These are phyloP conservation scores for Ascochyta koolunga DNA, from an alignment of 2,329 filamentous ascomycete species.

Conservation along the genomic window DNA sequence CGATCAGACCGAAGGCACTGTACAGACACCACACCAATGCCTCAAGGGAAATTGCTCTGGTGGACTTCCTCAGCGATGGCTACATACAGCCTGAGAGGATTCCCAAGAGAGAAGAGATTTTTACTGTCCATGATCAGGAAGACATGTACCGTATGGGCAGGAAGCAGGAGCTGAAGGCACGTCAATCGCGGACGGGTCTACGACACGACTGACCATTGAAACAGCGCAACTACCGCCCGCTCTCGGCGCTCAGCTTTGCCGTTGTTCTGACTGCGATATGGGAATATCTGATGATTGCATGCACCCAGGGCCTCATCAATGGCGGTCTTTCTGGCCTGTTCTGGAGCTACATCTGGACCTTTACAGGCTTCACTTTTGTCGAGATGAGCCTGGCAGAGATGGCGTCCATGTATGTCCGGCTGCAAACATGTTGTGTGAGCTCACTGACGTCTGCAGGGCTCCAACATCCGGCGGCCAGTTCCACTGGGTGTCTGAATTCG, in stretches of 20 bases:
- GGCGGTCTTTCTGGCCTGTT: conserved; percentile 46
- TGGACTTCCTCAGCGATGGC: background rate
- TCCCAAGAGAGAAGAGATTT: conserved; percentile 1
- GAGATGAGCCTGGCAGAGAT: conserved; percentile 41
- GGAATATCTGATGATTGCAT: conserved; percentile 22
- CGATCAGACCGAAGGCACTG: background rate
- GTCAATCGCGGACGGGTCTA: background rate
- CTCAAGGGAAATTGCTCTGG: background rate
- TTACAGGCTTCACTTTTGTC: conserved; percentile 42
- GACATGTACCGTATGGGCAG: conserved; percentile 36
- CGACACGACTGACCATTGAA: background rate
- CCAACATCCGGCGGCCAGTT: conserved; percentile 44
- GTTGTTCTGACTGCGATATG: conserved; percentile 21
- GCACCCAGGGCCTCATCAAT: conserved; percentile 28
- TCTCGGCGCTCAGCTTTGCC: conserved; percentile 25
- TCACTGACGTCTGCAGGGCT: conserved; percentile 24
- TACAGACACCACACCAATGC: background rate
- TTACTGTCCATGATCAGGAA: conserved; percentile 14
- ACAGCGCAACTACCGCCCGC: conserved; percentile 16
- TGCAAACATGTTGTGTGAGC: background rate
- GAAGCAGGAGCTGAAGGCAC: conserved; percentile 25
- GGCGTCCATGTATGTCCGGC: conserved; percentile 40
- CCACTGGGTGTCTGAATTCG: conserved; percentile 45
- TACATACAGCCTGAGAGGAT: background rate
- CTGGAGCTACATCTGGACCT: conserved; percentile 42